Conservation (phyloP, 2,329 filamentous ascomycete genomes). For the Ceratocystis colombiana region DNA sequence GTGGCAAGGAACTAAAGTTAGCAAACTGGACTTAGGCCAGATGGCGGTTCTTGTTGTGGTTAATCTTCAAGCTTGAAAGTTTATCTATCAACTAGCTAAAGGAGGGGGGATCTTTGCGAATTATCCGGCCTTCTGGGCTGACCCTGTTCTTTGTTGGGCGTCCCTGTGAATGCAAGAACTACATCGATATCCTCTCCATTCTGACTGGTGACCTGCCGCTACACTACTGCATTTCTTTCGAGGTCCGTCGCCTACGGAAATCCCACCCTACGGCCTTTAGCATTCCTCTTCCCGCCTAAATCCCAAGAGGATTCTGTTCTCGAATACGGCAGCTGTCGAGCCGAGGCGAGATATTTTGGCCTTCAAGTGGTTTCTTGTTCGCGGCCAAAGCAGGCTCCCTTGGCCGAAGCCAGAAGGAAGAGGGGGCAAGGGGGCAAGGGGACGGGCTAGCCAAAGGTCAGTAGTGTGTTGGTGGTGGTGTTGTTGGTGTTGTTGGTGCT, state of each 20-base stretch:
- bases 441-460: too few relatives aligned
- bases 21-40: neutral
- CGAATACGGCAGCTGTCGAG: slow-evolving; percentile 1
- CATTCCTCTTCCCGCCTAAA: neutral
- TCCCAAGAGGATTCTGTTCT: neutral
- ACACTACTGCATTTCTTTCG: too few relatives aligned
- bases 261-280: neutral
- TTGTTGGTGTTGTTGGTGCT: too few relatives aligned
- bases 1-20: neutral
- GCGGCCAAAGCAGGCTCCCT: neutral
- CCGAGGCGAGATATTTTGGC: slow-evolving; percentile 7
- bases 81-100: neutral
- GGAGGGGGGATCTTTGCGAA: neutral
- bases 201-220: too few relatives aligned
- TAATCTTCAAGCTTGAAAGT: neutral
- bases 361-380: neutral
- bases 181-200: neutral
- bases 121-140: neutral
- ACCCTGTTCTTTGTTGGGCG: neutral
- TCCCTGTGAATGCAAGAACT: neutral
- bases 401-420: neutral
- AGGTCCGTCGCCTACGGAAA: neutral
- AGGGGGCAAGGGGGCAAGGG: neutral
- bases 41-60: neutral
- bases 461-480: too few relatives aligned